Base-by-base conservation (phyloP, 371 early-diverging fungal species). In the Dichotomocladium elegans region DNA sequence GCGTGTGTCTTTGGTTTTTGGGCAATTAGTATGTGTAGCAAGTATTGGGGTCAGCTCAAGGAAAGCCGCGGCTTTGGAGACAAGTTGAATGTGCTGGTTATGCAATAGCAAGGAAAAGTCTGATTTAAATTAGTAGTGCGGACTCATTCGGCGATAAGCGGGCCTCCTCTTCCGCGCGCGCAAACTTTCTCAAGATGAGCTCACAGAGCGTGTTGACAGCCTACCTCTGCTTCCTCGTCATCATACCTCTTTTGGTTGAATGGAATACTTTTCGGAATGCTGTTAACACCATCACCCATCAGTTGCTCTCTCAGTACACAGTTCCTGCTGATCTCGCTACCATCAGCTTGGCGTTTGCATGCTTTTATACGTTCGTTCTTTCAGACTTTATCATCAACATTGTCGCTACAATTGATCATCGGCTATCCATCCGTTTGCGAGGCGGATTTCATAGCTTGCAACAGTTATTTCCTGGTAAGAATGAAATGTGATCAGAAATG, bases 391-490 rank as follows among this genome's bases (percentile, higher is more conserved):
- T 54, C 1, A 14, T 27, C 4, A 47, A 47, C 4, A 33, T 46
- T 17, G 15, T 34, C 4, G 42, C 42, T 47, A 21, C 31, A 9
- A 7, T 29, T n/a, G 29, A 37, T 41, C 30, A 25, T 46, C 19
- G 31, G 3, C 29, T 28, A 26, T 30, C 28, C 31, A 5, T 40
- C 3, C 15, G 35, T 37, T 22, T 46, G 41, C 21, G 49, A 3
- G 19, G 14, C 10, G 60, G 37, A 21, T 9, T 44, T 24, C 41
- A 44, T 0, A 19, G 37, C 7, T 19, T 46, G 24, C 29, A 46
- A 19, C 46, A 55, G 26, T 19, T 55, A n/a, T 60, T 60, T 11
- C 60, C 60, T 28, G 55, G 60, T 60, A 60, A 33, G 22, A n/a
- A n/a, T n/a, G n/a, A n/a, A n/a, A n/a, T n/a, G n/a, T n/a, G n/a